Conservation (phyloP, 192 early-diverging fungal species). For the Podila epicladia region DNA sequence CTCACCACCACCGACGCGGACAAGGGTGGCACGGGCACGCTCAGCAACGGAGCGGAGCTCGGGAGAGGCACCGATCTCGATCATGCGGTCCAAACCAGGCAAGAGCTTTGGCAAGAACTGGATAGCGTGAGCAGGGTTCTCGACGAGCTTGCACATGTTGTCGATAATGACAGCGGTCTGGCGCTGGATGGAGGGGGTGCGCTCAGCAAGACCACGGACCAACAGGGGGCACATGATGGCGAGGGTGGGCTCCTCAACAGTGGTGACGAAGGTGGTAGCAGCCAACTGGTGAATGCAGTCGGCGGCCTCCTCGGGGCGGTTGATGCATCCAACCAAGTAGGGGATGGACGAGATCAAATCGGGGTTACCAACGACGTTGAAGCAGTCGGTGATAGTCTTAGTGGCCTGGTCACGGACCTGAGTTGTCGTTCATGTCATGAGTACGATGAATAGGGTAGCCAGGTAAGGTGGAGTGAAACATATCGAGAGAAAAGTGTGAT, state of each 20-base stretch:
- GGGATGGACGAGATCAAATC: constrained; percentile 83
- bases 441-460: too few species aligned
- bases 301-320: constrained; percentile 81
- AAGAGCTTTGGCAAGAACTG: constrained; percentile 84
- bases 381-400: constrained; percentile 72
- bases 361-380: constrained; percentile 78
- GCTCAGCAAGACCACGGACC: constrained; percentile 75
- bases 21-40: constrained; percentile 73
- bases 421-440: not conserved
- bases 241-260: constrained; percentile 79
- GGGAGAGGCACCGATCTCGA: constrained; percentile 80
- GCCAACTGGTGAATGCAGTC: constrained; percentile 81
- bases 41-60: constrained; percentile 79
- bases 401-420: constrained; percentile 61
- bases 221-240: constrained; percentile 84
- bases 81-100: constrained; percentile 80
- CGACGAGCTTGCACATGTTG: constrained; percentile 93
- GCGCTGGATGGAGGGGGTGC: constrained; percentile 76
- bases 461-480: not conserved
- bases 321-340: constrained; percentile 77
- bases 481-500: not conserved
- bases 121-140: constrained; percentile 80
- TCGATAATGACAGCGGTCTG: constrained; percentile 84
- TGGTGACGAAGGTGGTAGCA: constrained; percentile 83
- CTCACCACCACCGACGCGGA: constrained; percentile 69